These are phyloP conservation scores for Colletotrichum navitas DNA, from an alignment of 2,329 filamentous ascomycete genomes.

Conservation along the genomic window DNA sequence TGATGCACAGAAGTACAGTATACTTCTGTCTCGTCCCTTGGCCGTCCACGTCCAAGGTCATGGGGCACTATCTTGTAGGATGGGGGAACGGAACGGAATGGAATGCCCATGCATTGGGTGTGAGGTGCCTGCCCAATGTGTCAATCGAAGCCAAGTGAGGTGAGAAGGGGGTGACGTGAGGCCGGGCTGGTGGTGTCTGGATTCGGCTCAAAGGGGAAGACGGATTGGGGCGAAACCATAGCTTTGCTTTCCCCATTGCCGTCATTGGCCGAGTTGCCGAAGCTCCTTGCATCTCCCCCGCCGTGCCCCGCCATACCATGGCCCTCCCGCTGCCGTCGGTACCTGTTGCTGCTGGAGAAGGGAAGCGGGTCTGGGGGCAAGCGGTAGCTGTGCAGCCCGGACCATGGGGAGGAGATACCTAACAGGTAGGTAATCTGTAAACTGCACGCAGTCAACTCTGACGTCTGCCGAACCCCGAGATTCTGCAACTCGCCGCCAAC, in stretches of 20 bases:
- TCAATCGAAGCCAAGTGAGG: conserved; percentile 2
- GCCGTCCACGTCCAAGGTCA: conserved; percentile 13
- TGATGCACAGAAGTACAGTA: conserved; percentile 21
- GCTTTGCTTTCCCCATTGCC: conserved; percentile 47
- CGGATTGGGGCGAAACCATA: conserved; percentile 38
- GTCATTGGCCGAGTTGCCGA: conserved; percentile 64
- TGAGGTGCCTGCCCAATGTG: background rate
- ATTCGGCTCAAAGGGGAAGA: conserved; percentile 55
- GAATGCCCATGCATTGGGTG: background rate
- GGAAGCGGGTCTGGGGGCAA: background rate
- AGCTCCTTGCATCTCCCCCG: conserved; percentile 43
- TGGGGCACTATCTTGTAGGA: background rate
- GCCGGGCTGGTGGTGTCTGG: conserved; percentile 26
- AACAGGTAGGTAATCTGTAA: conserved; percentile 4
- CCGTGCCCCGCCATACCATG: conserved; percentile 37
- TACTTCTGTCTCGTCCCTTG: conserved; percentile 19
- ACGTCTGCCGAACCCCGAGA: conserved; percentile 30
- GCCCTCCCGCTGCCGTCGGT: conserved; percentile 8
- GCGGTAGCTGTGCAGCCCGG: conserved; percentile 3
- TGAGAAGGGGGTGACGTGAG: conserved; percentile 35
- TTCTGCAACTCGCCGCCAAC: conserved; percentile 23
- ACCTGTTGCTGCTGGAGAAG: conserved; percentile 6
- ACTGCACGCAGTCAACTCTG: conserved; percentile 19
- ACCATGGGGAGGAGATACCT: conserved; percentile 22
- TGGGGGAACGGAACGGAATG: conserved; percentile 29